Evolutionary conservation across 176 grass and related monocot species (phyloP).

Genomic region (Triticum aestivum): IWGSC_CS_RefSeq_v2.1 NC_057807.1:607969396-607969895

Average conservation of each 20-base stretch:
- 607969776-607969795: not conserved
- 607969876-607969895: not conserved
- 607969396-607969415: slow-evolving; percentile 35
- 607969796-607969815: not conserved
- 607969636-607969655: not conserved
- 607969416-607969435: not conserved
- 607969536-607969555: not conserved
- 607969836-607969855: not conserved
- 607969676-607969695: not conserved
- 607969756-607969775: not conserved
- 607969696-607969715: not conserved
- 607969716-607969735: not conserved
- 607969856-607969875: not conserved
- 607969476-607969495: not conserved
- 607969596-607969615: not conserved
- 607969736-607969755: not conserved
- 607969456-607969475: not conserved
- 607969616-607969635: not conserved
- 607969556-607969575: not conserved
- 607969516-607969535: not conserved
- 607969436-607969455: not conserved
- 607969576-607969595: not conserved
- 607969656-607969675: not conserved
- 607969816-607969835: not conserved
- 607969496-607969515: not conserved